A percentile compares a stretch with the other conserved stretches of the same genome.
Conservation (phyloP, 2,329 filamentous ascomycete species). For the Alternaria consortialis region DNA sequence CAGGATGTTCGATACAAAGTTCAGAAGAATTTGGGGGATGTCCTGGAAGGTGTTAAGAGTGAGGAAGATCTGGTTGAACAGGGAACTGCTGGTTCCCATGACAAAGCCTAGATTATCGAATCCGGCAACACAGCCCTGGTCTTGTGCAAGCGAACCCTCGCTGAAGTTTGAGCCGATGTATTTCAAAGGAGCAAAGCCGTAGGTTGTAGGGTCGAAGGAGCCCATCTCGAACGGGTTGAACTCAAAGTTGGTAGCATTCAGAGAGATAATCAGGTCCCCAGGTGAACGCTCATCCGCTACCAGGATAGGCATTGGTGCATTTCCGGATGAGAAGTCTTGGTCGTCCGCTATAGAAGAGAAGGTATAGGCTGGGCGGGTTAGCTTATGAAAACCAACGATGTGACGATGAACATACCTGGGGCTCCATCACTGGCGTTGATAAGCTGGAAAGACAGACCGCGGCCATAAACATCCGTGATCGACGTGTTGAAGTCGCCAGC, state of each 20-base stretch:
- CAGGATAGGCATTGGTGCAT: conserved; percentile 76
- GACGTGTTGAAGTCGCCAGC: conserved; percentile 68
- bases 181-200: conserved; percentile 73
- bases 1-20: conserved; percentile 64
- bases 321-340: conserved; percentile 68
- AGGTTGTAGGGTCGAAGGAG: conserved; percentile 76
- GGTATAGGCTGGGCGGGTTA: conserved; percentile 67
- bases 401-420: conserved; percentile 62
- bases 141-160: conserved; percentile 64
- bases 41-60: conserved; percentile 65
- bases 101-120: conserved; percentile 85
- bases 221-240: conserved; percentile 85
- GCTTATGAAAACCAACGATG: conserved; percentile 73
- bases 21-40: conserved; percentile 61
- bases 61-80: conserved; percentile 83
- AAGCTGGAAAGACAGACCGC: conserved; percentile 85
- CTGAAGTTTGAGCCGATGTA: conserved; percentile 79
- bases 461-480: conserved; percentile 88
- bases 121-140: conserved; percentile 73
- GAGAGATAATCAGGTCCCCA: conserved; percentile 66
- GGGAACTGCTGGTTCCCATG: conserved; percentile 83
- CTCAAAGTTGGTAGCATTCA: conserved; percentile 80
- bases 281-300: conserved; percentile 74
- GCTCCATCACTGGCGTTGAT: conserved; percentile 80
- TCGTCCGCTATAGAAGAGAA: conserved; percentile 79